Evolutionary conservation across 169 alveolate species (phyloP).

Genomic region (Babesia divergens): DNA sequence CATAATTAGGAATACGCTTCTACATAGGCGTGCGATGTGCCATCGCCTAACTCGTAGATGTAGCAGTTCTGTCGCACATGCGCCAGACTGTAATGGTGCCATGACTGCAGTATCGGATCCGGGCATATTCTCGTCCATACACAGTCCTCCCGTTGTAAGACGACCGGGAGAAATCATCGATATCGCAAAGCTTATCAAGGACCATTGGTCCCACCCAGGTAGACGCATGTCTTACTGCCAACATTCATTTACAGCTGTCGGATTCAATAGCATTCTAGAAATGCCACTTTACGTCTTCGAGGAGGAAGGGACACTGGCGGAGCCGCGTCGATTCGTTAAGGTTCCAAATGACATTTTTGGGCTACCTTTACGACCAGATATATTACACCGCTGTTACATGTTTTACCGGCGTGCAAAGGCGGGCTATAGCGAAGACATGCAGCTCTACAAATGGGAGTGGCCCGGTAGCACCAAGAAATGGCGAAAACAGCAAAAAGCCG

Average conservation of each 20-base stretch:
- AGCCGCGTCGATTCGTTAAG: conserved; percentile 34
- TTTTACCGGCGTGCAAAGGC: conserved; percentile 79
- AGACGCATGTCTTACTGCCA: neutral
- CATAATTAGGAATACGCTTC: neutral
- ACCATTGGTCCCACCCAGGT: conserved; percentile 81
- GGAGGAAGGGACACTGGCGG: conserved; percentile 10
- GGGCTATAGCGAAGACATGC: conserved; percentile 84
- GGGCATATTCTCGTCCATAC: conserved; percentile 50
- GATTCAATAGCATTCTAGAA: conserved; percentile 79
- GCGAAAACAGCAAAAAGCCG: conserved; percentile 77
- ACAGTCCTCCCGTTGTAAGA: conserved; percentile 76
- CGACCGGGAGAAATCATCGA: conserved; percentile 82
- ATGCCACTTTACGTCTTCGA: conserved; percentile 76
- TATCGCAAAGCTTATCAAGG: conserved; percentile 66
- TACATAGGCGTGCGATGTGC: neutral
- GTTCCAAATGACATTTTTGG: conserved; percentile 85
- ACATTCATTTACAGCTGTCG: conserved; percentile 69
- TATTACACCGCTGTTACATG: conserved; percentile 77
- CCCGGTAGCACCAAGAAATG: conserved; percentile 80
- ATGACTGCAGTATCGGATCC: neutral
- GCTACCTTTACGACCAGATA: conserved; percentile 79
- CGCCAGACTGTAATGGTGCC: neutral
- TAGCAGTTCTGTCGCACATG: neutral
- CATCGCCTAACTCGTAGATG: neutral
- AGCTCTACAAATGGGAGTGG: conserved; percentile 84